Conservation (phyloP, 75 land plant species). For the Pinus albicaulis region DNA sequence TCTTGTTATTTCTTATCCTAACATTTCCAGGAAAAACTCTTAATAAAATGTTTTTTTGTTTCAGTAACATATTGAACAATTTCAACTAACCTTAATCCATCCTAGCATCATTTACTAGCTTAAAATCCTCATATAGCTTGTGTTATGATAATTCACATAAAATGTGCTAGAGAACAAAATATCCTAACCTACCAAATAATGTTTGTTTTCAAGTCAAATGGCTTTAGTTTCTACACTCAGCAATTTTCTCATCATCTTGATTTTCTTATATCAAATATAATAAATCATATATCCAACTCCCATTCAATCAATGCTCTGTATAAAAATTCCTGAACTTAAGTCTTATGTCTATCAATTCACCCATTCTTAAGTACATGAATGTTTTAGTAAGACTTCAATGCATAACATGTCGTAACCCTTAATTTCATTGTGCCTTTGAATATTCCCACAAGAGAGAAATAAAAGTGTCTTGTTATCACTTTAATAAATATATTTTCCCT, state of each 20-base stretch:
- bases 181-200: too few species aligned
- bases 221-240: too few species aligned
- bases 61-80: too few species aligned
- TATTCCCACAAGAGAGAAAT: neutral
- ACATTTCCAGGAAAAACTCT: too few species aligned
- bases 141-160: too few species aligned
- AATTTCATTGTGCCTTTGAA: neutral
- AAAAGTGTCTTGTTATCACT: neutral
- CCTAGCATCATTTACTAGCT: too few species aligned
- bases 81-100: too few species aligned
- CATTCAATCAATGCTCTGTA: neutral
- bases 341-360: neutral
- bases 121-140: too few species aligned
- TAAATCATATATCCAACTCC: neutral
- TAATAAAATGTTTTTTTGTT: too few species aligned
- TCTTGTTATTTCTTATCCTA: too few species aligned
- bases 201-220: too few species aligned
- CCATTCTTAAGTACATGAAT: neutral
- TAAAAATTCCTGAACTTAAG: neutral
- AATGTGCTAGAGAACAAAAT: too few species aligned
- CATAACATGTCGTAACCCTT: neutral
- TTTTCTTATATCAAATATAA: neutral
- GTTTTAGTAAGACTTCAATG: neutral
- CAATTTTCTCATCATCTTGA: neutral
- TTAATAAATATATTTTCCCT: slow-evolving; percentile 7